Evolutionary conservation across 2,329 filamentous ascomycete species (phyloP).

Genomic region (Xylaria sp.): DNA sequence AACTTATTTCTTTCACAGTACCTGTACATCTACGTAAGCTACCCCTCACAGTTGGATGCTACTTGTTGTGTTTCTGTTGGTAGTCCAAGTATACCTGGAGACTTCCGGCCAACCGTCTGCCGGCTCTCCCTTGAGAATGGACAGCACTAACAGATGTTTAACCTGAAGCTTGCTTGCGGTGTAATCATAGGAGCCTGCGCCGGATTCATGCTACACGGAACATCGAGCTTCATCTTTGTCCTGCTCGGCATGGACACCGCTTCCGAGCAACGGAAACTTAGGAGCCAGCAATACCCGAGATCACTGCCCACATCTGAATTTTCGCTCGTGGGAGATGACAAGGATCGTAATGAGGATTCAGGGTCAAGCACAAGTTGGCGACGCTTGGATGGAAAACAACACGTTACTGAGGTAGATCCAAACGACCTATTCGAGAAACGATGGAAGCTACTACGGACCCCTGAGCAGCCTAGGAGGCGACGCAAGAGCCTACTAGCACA

Average conservation of each 20-base stretch:
- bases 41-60: background rate
- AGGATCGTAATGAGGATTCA: conserved; percentile 21
- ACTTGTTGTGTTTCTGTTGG: background rate
- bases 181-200: conserved; percentile 39
- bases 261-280: conserved; percentile 23
- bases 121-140: background rate
- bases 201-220: conserved; percentile 36
- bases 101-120: background rate
- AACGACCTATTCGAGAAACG: conserved; percentile 34
- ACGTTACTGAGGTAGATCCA: background rate
- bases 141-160: conserved; percentile 15
- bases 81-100: background rate
- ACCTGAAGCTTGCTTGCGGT: conserved; percentile 38
- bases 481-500: conserved; percentile 62
- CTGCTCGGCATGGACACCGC: conserved; percentile 35
- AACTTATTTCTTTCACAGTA: conserved; percentile 30
- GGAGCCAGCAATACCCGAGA: conserved; percentile 1
- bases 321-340: conserved; percentile 15
- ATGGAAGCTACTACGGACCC: conserved; percentile 35
- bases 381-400: background rate
- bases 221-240: conserved; percentile 38
- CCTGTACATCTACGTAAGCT: conserved; percentile 43
- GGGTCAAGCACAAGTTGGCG: conserved; percentile 9
- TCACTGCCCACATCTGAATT: background rate
- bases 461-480: conserved; percentile 47